phyloP scores from a whole-genome alignment of 768 basidiomycete genomes.

The Leccinum subgranulosum region DNA sequence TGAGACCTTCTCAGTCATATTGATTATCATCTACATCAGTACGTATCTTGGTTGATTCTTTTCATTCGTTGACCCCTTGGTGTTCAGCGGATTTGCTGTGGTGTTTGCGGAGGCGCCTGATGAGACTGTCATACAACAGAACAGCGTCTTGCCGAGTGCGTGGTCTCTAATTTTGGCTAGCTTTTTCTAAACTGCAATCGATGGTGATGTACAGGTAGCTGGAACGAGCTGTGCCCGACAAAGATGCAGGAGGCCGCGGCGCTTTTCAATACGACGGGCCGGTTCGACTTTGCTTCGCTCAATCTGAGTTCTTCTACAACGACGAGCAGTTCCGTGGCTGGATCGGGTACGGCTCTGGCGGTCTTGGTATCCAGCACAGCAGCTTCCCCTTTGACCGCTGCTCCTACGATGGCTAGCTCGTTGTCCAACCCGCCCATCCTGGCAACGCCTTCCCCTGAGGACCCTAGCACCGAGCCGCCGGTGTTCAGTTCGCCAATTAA shows the following conservation, averaged over 20 bases:
- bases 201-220: slow-evolving; percentile 10
- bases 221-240: slow-evolving; percentile 21
- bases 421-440: background rate
- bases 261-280: slow-evolving; percentile 15
- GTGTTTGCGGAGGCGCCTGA: slow-evolving; percentile 29
- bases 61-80: slow-evolving; percentile 1
- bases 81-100: slow-evolving; percentile 29
- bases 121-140: slow-evolving; percentile 16
- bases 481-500: no score
- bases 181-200: background rate
- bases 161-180: background rate
- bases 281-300: slow-evolving; percentile 16
- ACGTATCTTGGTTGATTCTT: background rate
- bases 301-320: slow-evolving; percentile 5
- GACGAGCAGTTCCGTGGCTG: background rate
- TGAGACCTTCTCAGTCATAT: slow-evolving; percentile 25
- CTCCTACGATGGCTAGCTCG: background rate
- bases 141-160: slow-evolving; percentile 18
- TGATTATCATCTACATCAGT: slow-evolving; percentile 30
- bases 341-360: background rate
- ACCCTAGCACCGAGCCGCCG: no score
- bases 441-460: background rate
- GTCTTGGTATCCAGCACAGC: background rate
- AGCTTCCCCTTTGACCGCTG: background rate
- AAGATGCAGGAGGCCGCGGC: slow-evolving; percentile 15